These are phyloP conservation scores for Chalaropsis thielavioides DNA, from an alignment of 2,329 filamentous ascomycete genomes.

Conservation along the genomic window DNA sequence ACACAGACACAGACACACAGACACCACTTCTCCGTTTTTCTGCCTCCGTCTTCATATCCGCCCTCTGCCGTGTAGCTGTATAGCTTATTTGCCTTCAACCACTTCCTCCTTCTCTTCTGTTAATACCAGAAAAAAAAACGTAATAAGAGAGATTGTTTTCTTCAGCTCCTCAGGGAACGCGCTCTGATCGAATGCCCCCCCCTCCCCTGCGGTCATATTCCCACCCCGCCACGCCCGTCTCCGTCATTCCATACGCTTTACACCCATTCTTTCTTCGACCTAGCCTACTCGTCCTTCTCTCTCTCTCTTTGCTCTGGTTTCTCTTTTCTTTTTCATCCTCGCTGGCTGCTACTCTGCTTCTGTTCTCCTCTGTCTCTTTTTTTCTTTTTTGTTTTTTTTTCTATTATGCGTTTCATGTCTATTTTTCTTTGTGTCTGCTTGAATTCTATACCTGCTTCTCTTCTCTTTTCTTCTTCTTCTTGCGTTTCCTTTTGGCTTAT, in stretches of 20 bases:
- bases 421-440: constrained; percentile 20
- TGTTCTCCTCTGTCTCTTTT: neutral
- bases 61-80: too few species aligned
- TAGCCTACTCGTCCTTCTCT: neutral
- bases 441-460: constrained; percentile 7
- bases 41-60: too few species aligned
- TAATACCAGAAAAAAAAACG: neutral
- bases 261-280: neutral
- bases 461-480: neutral
- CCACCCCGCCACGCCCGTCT: too few species aligned
- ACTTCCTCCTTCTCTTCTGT: neutral
- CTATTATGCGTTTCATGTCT: neutral
- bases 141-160: neutral
- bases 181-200: neutral
- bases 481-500: neutral
- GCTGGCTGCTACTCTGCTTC: neutral
- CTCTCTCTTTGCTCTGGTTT: neutral
- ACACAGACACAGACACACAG: too few species aligned
- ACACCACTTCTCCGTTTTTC: neutral
- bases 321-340: neutral
- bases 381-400: constrained; percentile 5
- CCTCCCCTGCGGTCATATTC: neutral
- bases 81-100: too few species aligned
- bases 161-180: neutral
- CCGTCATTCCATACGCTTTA: neutral